Evolutionary conservation across 1,284 basidiomycete species (phyloP), one percentile per base, ranked within the genome.

Genomic region (Fistulinella cinereoalba): DNA sequence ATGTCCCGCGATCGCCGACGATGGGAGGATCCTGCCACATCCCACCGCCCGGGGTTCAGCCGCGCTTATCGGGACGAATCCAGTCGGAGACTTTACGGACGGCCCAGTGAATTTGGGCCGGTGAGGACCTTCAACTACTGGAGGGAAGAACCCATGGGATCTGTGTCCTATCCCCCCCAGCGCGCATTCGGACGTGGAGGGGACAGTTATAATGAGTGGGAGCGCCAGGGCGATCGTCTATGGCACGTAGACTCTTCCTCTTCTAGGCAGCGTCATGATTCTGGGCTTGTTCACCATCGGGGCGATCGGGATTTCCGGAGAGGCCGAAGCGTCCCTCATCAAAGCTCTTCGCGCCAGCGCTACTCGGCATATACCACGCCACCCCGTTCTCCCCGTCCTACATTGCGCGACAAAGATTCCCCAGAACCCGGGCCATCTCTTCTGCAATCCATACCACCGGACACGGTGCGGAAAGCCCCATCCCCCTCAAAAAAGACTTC

Each of bases 101-200:
- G 51, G 13, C 28, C 48, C 15, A 34, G 29, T 6, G 51, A 43
- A n/a, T 1, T 18, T 37, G n/a, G 7, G n/a, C 31, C 34, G 19
- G 37, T 49, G 10, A 44, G 39, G 27, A 40, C 36, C 19, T 56
- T 56, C 42, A 51, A 61, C 33, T 61, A 64, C n/a, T 61, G 61
- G 59, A 42, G 48, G 15, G 59, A 61, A 13, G 52, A 56, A 21
- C 1, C 37, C 29, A 18, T 24, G 12, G n/a, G n/a, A 1, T 37
- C 43, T 6, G 32, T 25, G 34, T 41, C 46, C 15, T 29, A 43
- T 37, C 13, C 37, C n/a, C 36, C 57, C 41, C 43, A 29, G 29
- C n/a, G n/a, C n/a, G n/a, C 47, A 24, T 23, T 29, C 52, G 13
- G 36, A 58, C 18, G 56, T 22, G 21, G 24, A n/a, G 22, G 21